A percentile compares a stretch with the other conserved stretches of the same genome.
Conservation (phyloP, 257 asterid species). For the Nicotiana undulata region DNA sequence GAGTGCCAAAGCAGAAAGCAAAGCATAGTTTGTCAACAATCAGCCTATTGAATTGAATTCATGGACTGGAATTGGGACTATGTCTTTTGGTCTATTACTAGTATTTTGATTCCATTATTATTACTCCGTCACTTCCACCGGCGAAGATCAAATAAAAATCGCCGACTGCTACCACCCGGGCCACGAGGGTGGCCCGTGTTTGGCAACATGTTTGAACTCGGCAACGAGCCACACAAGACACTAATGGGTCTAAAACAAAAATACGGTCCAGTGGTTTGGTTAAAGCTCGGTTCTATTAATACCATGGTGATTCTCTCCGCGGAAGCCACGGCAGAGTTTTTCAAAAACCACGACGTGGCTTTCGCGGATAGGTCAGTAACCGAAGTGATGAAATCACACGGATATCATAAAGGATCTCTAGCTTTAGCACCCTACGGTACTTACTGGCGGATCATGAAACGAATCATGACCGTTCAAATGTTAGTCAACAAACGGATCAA, state of each 20-base stretch:
- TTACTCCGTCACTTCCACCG: not conserved
- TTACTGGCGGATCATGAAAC: slow-evolving; percentile 37
- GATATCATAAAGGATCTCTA: slow-evolving; percentile 24
- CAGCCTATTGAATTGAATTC: not conserved
- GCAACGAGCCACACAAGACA: slow-evolving; percentile 5
- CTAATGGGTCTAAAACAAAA: not conserved
- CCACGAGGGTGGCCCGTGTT: slow-evolving; percentile 13
- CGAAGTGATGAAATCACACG: slow-evolving; percentile 33
- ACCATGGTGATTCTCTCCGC: slow-evolving; percentile 12
- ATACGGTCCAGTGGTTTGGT: slow-evolving; percentile 13
- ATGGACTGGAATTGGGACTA: not conserved
- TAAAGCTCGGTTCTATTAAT: not conserved
- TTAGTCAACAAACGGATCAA: slow-evolving; percentile 28
- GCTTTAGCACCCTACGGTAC: slow-evolving; percentile 40
- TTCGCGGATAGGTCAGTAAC: slow-evolving; percentile 34
- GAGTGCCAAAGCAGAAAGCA: not conserved
- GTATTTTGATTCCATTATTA: not conserved
- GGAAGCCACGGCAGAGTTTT: not conserved
- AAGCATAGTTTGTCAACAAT: not conserved
- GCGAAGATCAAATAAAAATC: not conserved
- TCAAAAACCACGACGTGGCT: slow-evolving; percentile 30
- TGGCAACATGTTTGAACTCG: slow-evolving; percentile 13
- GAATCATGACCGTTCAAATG: slow-evolving; percentile 43
- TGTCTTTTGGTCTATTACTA: not conserved
- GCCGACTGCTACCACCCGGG: slow-evolving; percentile 1